phyloP scores from a whole-genome alignment of 2,329 filamentous ascomycete species.

The Neofusicoccum sp. region DNA sequence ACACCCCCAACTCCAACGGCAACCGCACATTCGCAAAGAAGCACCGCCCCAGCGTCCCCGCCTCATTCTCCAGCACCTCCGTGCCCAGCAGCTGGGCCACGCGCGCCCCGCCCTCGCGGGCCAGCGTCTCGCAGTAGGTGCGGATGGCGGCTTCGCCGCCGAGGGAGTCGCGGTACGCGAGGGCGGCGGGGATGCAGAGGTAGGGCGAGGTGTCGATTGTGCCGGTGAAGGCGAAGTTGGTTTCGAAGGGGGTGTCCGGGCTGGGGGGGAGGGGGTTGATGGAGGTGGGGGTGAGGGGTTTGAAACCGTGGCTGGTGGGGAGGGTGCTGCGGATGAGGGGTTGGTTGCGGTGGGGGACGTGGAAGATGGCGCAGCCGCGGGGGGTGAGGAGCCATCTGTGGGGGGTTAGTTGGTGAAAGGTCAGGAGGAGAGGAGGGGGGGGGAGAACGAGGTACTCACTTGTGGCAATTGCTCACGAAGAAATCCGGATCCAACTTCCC shows the following conservation, averaged over 20 bases:
- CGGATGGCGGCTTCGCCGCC: constrained; percentile 72
- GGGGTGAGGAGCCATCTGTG: constrained; percentile 75
- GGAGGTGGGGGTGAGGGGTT: constrained; percentile 40
- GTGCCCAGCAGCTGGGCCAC: constrained; percentile 67
- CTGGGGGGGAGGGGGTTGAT: constrained; percentile 43
- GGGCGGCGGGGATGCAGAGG: constrained; percentile 67
- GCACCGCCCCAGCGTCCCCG: constrained; percentile 63
- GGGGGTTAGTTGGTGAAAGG: constrained; percentile 14
- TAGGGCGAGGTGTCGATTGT: constrained; percentile 73
- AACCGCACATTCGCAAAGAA: constrained; percentile 71
- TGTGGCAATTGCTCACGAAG: constrained; percentile 83
- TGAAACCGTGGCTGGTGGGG: constrained; percentile 78
- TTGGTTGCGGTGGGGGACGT: constrained; percentile 77
- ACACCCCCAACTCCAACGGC: constrained; percentile 54
- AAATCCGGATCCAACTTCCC: constrained; percentile 72
- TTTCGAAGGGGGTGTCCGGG: constrained; percentile 62
- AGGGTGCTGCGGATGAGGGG: constrained; percentile 69
- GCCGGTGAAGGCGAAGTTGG: constrained; percentile 72
- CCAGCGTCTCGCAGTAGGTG: constrained; percentile 62
- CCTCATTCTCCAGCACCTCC: constrained; percentile 65
- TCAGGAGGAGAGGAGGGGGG: background rate
- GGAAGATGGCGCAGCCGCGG: constrained; percentile 75
- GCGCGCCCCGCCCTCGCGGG: constrained; percentile 59
- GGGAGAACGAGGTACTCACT: constrained; percentile 40
- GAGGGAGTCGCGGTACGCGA: constrained; percentile 68